phyloP scores from a whole-genome alignment of 805 yeast species.

The Candida oleophila region DNA sequence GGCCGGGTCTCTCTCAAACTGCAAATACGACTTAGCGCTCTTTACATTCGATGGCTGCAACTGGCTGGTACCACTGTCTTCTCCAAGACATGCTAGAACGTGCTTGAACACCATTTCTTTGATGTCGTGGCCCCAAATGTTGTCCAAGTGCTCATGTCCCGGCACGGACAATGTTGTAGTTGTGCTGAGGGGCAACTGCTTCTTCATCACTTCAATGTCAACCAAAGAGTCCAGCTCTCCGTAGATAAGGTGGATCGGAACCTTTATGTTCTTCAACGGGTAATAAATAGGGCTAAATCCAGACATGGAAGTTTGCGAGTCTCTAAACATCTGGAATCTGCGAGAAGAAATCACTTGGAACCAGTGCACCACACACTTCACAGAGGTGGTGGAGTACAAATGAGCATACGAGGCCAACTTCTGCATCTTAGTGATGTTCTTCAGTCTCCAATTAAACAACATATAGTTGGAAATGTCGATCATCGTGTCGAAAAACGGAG shows the following conservation, averaged over 20 bases:
- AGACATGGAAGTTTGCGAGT: slow-evolving; percentile 24
- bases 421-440: slow-evolving; percentile 69
- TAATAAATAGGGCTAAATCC: slow-evolving; percentile 37
- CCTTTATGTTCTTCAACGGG: slow-evolving; percentile 37
- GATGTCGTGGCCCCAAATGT: slow-evolving; percentile 82
- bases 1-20: not conserved
- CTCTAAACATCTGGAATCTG: slow-evolving; percentile 88
- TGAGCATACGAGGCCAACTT: slow-evolving; percentile 82
- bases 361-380: slow-evolving; percentile 94
- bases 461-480: slow-evolving; percentile 70
- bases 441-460: slow-evolving; percentile 78
- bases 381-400: slow-evolving; percentile 87
- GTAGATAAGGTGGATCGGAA: slow-evolving; percentile 77
- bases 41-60: slow-evolving; percentile 3
- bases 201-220: slow-evolving; percentile 74
- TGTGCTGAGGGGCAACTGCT: slow-evolving; percentile 56
- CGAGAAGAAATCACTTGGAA: slow-evolving; percentile 80
- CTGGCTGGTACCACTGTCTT: not conserved
- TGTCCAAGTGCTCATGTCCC: slow-evolving; percentile 85
- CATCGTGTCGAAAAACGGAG: slow-evolving; percentile 66
- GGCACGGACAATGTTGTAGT: slow-evolving; percentile 57
- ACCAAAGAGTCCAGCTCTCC: slow-evolving; percentile 82
- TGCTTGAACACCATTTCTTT: slow-evolving; percentile 30
- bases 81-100: slow-evolving; percentile 24
- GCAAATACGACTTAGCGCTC: slow-evolving; percentile 1